Evolutionary conservation across 768 basidiomycete species (phyloP).

Genomic region (Mycena pura): DNA sequence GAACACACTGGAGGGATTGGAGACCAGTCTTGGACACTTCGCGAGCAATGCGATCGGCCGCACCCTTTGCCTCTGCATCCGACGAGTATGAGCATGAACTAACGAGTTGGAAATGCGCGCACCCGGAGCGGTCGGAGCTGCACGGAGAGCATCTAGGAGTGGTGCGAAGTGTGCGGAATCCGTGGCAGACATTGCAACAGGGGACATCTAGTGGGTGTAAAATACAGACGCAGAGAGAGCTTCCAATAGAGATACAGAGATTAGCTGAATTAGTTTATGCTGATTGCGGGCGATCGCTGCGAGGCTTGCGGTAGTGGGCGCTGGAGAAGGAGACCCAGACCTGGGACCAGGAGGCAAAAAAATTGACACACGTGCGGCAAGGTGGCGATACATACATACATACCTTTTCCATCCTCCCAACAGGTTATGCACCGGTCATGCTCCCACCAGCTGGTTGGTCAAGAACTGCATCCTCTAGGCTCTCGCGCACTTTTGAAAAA

Average conservation of each 20-base stretch:
- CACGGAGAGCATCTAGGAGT: slow-evolving; percentile 38
- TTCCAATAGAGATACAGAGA: slow-evolving; percentile 22
- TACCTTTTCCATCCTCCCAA: too few species aligned
- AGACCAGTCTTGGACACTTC: slow-evolving; percentile 70
- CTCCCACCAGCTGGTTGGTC: too few species aligned
- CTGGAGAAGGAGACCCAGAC: too few species aligned
- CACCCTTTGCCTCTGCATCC: slow-evolving; percentile 79
- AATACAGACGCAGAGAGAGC: slow-evolving; percentile 35
- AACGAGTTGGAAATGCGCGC: slow-evolving; percentile 18
- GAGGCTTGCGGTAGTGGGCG: too few species aligned
- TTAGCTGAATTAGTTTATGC: slow-evolving; percentile 22
- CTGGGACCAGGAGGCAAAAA: too few species aligned
- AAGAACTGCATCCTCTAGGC: too few species aligned
- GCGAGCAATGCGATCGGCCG: slow-evolving; percentile 80
- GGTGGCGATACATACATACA: too few species aligned
- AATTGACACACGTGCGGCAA: too few species aligned
- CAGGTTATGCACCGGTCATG: too few species aligned
- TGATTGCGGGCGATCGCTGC: slow-evolving; percentile 9
- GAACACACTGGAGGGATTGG: slow-evolving; percentile 62
- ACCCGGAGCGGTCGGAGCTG: slow-evolving; percentile 71
- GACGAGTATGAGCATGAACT: slow-evolving; percentile 8
- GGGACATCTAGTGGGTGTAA: slow-evolving; percentile 55
- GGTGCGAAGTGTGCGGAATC: slow-evolving; percentile 51
- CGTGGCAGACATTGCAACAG: slow-evolving; percentile 55
- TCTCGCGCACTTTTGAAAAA: too few species aligned